Conservation (phyloP, 2,329 filamentous ascomycete genomes). For the Sporothrix variecibatus region DNA sequence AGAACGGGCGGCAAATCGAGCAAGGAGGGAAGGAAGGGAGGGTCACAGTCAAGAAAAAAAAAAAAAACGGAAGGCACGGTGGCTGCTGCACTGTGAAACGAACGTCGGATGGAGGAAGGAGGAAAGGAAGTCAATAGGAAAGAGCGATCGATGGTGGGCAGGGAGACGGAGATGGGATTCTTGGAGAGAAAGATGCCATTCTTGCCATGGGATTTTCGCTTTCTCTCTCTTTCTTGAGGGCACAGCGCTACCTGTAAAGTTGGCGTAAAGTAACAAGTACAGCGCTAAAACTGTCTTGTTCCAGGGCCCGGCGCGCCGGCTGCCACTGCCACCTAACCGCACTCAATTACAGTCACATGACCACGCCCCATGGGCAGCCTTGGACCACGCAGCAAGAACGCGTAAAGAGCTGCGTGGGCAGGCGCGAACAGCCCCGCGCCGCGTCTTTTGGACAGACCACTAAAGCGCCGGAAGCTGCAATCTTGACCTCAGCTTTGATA, state of each 20-base stretch:
- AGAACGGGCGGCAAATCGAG: neutral
- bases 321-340: neutral
- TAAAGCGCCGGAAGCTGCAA: neutral
- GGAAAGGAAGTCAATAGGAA: neutral
- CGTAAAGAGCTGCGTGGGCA: neutral
- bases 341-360: neutral
- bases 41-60: neutral
- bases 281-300: neutral
- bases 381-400: neutral
- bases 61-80: neutral
- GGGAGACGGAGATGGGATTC: slow-evolving; percentile 9
- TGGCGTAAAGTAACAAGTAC: neutral
- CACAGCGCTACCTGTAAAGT: neutral
- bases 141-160: neutral
- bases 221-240: neutral
- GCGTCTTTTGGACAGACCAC: neutral
- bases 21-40: neutral
- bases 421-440: neutral
- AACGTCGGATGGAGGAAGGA: neutral
- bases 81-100: neutral
- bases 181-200: slow-evolving; percentile 4
- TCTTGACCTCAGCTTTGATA: neutral
- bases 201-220: neutral
- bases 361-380: neutral
- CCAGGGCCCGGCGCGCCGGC: neutral